phyloP scores from a whole-genome alignment of 163 green algal genomes.

The Prototheca wickerhamii region DNA sequence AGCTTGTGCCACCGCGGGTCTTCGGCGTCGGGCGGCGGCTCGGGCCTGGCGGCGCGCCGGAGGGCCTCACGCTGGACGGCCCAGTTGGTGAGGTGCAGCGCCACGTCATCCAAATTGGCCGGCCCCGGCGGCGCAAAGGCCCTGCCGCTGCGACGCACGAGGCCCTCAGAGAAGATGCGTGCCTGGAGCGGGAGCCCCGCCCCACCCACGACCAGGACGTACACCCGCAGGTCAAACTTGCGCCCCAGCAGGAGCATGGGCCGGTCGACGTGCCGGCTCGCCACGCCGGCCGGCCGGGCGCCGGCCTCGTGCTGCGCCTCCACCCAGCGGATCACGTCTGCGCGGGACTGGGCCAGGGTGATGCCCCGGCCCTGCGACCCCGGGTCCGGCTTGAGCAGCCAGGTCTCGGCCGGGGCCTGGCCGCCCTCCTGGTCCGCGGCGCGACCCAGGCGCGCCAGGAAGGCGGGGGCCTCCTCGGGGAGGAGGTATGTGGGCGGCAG shows the following conservation, averaged over 20 bases:
- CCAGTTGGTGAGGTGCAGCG: neutral
- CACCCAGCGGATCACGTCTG: neutral
- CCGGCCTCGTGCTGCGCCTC: neutral
- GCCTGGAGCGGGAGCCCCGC: conserved; percentile 20
- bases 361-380: conserved; percentile 22
- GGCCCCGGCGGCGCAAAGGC: neutral
- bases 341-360: conserved; percentile 8
- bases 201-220: conserved; percentile 29
- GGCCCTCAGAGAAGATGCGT: conserved; percentile 14
- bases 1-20: neutral
- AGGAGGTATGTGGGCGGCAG: conserved; percentile 13
- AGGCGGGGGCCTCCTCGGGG: conserved; percentile 7
- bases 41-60: too few species aligned
- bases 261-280: conserved; percentile 24
- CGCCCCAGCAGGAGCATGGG: conserved; percentile 34
- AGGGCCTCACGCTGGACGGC: neutral
- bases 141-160: neutral
- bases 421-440: neutral
- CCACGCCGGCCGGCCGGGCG: conserved; percentile 8
- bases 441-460: neutral
- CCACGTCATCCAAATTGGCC: neutral
- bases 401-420: neutral
- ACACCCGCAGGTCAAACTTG: conserved; percentile 49
- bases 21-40: too few species aligned
- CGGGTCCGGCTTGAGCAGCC: conserved; percentile 20